These are phyloP conservation scores for Alternaria gaisen DNA, from an alignment of 2,329 filamentous ascomycete species.

Conservation along the genomic window DNA sequence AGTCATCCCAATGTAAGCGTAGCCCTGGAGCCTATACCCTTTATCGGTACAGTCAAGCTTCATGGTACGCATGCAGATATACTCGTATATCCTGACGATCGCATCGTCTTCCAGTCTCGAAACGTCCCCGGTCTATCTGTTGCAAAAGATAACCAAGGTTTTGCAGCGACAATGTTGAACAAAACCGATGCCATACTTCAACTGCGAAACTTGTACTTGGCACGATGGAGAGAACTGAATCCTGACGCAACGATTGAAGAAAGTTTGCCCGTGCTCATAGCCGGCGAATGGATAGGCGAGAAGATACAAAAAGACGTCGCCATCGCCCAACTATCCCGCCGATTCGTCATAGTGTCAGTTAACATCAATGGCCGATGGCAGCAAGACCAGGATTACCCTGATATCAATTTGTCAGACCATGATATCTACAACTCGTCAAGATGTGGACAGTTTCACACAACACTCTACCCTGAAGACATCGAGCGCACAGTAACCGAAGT, in stretches of 20 bases:
- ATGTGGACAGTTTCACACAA: neutral
- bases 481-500: neutral
- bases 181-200: constrained; percentile 23
- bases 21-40: constrained; percentile 22
- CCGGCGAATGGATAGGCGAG: constrained; percentile 43
- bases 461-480: neutral
- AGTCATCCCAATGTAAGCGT: constrained; percentile 8
- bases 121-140: constrained; percentile 29
- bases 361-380: constrained; percentile 40
- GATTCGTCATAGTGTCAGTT: constrained; percentile 39
- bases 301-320: constrained; percentile 36
- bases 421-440: neutral
- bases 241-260: constrained; percentile 11
- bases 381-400: constrained; percentile 13
- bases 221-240: constrained; percentile 31
- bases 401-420: neutral
- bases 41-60: constrained; percentile 44
- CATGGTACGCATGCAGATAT: constrained; percentile 48
- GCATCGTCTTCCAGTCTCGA: constrained; percentile 36
- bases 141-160: constrained; percentile 36
- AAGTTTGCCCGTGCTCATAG: constrained; percentile 32
- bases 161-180: constrained; percentile 32
- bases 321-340: constrained; percentile 32
- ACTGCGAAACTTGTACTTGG: constrained; percentile 29
- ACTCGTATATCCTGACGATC: constrained; percentile 30